These are phyloP conservation scores for Xylaria flabelliformis DNA, from an alignment of 495 filamentous ascomycete species.

Conservation along the genomic window DNA sequence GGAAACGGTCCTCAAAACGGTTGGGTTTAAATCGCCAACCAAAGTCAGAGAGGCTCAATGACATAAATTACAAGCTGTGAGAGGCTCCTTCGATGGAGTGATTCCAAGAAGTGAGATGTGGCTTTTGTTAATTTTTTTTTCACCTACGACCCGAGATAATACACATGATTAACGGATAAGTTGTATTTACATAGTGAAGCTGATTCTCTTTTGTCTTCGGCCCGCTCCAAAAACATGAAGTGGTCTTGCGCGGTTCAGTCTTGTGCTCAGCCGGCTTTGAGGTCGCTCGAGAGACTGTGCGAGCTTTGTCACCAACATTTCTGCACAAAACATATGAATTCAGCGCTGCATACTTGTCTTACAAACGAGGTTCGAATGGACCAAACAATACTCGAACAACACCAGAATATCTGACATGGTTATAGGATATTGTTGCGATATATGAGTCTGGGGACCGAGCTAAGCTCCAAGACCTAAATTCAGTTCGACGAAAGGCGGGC, in stretches of 20 bases:
- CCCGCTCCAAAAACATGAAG: slow-evolving; percentile 29
- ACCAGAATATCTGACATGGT: slow-evolving; percentile 28
- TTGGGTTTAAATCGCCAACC: too few species aligned
- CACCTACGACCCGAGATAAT: too few species aligned
- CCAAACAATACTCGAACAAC: slow-evolving; percentile 25
- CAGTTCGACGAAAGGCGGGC: slow-evolving; percentile 28
- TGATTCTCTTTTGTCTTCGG: background rate
- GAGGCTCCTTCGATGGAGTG: too few species aligned
- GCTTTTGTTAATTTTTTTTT: too few species aligned
- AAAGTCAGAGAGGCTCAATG: too few species aligned
- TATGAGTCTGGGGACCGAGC: slow-evolving; percentile 27
- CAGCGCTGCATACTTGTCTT: slow-evolving; percentile 31
- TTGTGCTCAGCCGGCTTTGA: slow-evolving; percentile 27
- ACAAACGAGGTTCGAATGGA: slow-evolving; percentile 30
- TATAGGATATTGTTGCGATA: slow-evolving; percentile 30
- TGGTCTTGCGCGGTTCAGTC: slow-evolving; percentile 31
- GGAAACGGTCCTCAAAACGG: too few species aligned
- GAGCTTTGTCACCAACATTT: slow-evolving; percentile 47
- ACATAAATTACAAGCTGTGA: too few species aligned
- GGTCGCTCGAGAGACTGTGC: slow-evolving; percentile 26
- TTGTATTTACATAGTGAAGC: background rate
- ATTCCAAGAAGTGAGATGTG: too few species aligned
- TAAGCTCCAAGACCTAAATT: slow-evolving; percentile 25
- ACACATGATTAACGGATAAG: too few species aligned
- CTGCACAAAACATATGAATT: slow-evolving; percentile 24